Base-by-base conservation (phyloP, 164 flowering plant species). In the Piper betle region DNA sequence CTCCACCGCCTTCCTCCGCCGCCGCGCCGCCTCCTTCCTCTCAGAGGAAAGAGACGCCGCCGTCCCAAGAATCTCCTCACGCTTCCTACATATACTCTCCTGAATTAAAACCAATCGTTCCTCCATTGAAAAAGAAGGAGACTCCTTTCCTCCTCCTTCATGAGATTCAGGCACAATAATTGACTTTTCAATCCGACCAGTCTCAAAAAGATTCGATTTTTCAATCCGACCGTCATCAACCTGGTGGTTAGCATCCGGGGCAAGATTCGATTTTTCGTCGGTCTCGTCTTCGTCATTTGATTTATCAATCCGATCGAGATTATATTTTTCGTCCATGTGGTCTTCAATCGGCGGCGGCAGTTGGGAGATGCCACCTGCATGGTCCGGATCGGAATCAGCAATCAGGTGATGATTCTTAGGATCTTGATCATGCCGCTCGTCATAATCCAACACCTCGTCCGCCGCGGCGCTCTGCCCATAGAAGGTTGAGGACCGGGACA, bases 1-100 rank as follows among this genome's bases (percentile, higher is more conserved):
- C 58, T 82, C 80, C 3, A 74, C 68, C 2, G 85, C 88, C 65
- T 78, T 77, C 55, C 96, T 74, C 60, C 85, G 73, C 77, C 66
- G 79, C 69, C 75, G 72, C 2, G 76, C 79, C 1, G 73, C 52
- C 13, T 82, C 88, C 78, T 84, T 88, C 74, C 81, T 74, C 7
- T 64, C 63, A 1, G 69, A 60, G 4, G 90, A 79, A 6, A 77
- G 75, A 9, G 82, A 74, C 10, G 71, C 73, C 0, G 71, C 85
- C 52, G 61, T 64, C 33, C 69, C 72, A 53, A 77, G 70, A 55
- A 81, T 73, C 19, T 7, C 60, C 59, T 74, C 71, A 18, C 81
- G 78, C 72, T 79, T 82, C 16, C 72, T 76, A 0, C 73, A 41
- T 13, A 85, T 74, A 61, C 20, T 62, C 12, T 61, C 71, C 69